These are phyloP conservation scores for Eutypa lata DNA, from an alignment of 2,329 filamentous ascomycete genomes.

Conservation along the genomic window DNA sequence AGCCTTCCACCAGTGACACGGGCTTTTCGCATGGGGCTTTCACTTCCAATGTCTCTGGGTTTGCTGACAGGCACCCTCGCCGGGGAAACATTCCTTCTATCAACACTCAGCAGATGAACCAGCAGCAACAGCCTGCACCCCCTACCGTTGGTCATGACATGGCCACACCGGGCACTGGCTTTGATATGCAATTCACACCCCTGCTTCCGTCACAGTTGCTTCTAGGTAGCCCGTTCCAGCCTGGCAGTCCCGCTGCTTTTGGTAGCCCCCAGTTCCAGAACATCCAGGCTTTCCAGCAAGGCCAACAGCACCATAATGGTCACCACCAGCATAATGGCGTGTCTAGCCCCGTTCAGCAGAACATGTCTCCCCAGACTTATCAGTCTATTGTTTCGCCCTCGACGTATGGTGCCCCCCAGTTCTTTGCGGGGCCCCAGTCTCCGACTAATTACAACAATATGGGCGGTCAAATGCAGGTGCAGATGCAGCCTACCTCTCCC, in stretches of 20 bases:
- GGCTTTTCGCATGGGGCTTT: slow-evolving; percentile 93
- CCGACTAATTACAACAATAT: slow-evolving; percentile 73
- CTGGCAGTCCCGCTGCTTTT: slow-evolving; percentile 86
- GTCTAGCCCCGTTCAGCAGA: slow-evolving; percentile 71
- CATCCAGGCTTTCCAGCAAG: slow-evolving; percentile 72
- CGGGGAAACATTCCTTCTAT: slow-evolving; percentile 85
- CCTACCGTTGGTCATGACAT: slow-evolving; percentile 66
- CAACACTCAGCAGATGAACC: slow-evolving; percentile 72
- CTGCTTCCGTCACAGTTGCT: slow-evolving; percentile 91
- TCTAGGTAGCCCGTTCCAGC: slow-evolving; percentile 94
- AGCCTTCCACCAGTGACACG: slow-evolving; percentile 79
- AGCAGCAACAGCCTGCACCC: slow-evolving; percentile 30
- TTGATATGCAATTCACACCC: slow-evolving; percentile 98
- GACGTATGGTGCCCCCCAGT: slow-evolving; percentile 75
- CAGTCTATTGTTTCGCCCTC: slow-evolving; percentile 84
- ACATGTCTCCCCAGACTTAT: slow-evolving; percentile 79
- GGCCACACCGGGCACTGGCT: slow-evolving; percentile 81
- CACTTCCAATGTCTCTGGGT: slow-evolving; percentile 79
- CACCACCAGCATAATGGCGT: slow-evolving; percentile 54
- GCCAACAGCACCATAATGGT: slow-evolving; percentile 43
- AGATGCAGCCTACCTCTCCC: slow-evolving; percentile 70
- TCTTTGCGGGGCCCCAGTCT: slow-evolving; percentile 75
- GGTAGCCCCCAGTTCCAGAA: slow-evolving; percentile 88
- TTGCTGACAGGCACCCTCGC: slow-evolving; percentile 82
- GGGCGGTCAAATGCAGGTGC: slow-evolving; percentile 55